phyloP scores from a whole-genome alignment of 2,329 filamentous ascomycete genomes.

The Biscogniauxia marginata region DNA sequence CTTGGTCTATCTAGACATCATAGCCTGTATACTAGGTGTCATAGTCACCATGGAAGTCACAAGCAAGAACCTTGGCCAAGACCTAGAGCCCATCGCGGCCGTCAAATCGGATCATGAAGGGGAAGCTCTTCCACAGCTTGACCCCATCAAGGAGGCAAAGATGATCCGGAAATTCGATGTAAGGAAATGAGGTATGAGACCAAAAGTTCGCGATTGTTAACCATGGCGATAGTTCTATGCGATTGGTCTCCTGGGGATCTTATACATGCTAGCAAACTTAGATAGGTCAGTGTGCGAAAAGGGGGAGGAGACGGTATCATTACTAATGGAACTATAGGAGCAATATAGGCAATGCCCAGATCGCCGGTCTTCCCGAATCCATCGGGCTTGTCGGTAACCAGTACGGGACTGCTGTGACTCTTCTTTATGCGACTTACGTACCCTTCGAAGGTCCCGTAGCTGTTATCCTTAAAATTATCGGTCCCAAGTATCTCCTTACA shows the following conservation, averaged over 20 bases:
- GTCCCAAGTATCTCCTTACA: conserved; percentile 32
- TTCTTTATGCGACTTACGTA: conserved; percentile 36
- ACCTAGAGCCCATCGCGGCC: not conserved
- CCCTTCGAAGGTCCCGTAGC: conserved; percentile 32
- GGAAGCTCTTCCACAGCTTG: conserved; percentile 1
- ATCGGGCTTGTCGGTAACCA: conserved; percentile 31
- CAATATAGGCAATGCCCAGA: conserved; percentile 31
- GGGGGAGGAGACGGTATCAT: not conserved
- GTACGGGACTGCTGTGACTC: conserved; percentile 33
- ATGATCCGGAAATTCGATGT: conserved; percentile 30
- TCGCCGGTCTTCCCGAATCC: conserved; percentile 34
- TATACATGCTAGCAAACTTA: conserved; percentile 34
- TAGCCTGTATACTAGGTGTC: not conserved
- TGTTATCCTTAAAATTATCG: conserved; percentile 34
- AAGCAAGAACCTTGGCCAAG: not conserved
- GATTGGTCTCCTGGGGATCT: conserved; percentile 14
- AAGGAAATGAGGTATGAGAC: not conserved
- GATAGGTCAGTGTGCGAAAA: conserved; percentile 18
- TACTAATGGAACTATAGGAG: not conserved
- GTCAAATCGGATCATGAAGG: not conserved
- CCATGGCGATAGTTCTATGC: conserved; percentile 10
- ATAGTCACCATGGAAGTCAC: not conserved
- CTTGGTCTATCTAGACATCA: not conserved
- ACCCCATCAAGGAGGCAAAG: conserved; percentile 11
- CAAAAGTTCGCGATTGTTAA: conserved; percentile 11